Evolutionary conservation across 2,329 filamentous ascomycete genomes (phyloP), one percentile per base, ranked within the genome.

Genomic region (Cytospora paraplurivora): DNA sequence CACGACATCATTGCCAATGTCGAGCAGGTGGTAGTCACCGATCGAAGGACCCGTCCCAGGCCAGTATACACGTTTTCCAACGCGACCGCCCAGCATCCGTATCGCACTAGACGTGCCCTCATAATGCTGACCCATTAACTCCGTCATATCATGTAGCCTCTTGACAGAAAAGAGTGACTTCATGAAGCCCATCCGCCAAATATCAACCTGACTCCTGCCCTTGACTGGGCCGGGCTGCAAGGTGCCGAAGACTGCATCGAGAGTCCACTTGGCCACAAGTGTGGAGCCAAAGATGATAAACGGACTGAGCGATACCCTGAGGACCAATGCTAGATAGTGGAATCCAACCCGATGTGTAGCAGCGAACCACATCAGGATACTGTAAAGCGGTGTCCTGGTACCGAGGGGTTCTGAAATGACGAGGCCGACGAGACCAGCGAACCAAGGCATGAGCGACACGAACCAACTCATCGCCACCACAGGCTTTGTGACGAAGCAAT

Each of bases 1-100:
- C 11, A 86, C 82, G n/a, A 86, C 83, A 70, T 86, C 80, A 62
- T 85, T 79, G 11, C 84, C 84, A 65, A 86, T 76, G 32, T 85
- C 78, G 12, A 86, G 68, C 1, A 85, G 73, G 65, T 85, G 80
- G 66, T 84, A 85, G 66, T 85, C 81, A 17, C 80, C 77, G 41
- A 85, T 79, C 1, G 72, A 74, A 0, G 82, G 83, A 0, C 83
- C 83, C 17, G 81, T 84, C 10, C 83, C 83, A 3, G 83, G 83
- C 83, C 83, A 85, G 70, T 85, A 85, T 0, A 85, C 79, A 5
- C 80, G 77, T 69, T 77, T 76, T 32, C 83, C 83, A 49, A 84
- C 76, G 68, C 78, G 80, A 15, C 77, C 80, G n/a, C 83, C 83
- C 19, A 85, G 72, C 62, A 80, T 72, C 15, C 83, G 76, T 8